phyloP scores from a whole-genome alignment of 257 asterid genomes.

The Scutellaria galericulata region DNA sequence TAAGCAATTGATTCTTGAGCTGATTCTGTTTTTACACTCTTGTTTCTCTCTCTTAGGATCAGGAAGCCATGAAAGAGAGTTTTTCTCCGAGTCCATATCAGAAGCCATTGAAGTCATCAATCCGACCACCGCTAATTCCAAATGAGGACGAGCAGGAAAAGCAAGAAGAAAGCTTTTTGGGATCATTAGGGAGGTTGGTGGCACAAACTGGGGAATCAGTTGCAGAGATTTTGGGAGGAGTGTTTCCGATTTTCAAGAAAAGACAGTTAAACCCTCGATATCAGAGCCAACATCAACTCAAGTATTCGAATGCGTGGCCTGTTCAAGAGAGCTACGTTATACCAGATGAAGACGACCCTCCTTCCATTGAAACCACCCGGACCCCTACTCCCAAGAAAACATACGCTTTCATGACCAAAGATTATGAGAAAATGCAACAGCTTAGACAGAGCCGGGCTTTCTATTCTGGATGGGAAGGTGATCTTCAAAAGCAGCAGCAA shows the following conservation, averaged over 20 bases:
- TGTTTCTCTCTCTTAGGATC: slow-evolving; percentile 47
- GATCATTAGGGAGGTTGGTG: slow-evolving; percentile 61
- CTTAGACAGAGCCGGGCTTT: slow-evolving; percentile 77
- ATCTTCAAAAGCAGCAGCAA: slow-evolving; percentile 49
- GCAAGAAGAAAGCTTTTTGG: slow-evolving; percentile 72
- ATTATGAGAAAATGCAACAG: slow-evolving; percentile 87
- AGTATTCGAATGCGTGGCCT: slow-evolving; percentile 61
- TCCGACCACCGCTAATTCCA: slow-evolving; percentile 74
- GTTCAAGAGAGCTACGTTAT: slow-evolving; percentile 84
- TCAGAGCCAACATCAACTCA: slow-evolving; percentile 45
- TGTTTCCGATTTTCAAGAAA: slow-evolving; percentile 68
- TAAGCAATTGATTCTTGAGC: neutral
- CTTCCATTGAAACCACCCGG: slow-evolving; percentile 60
- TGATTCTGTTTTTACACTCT: slow-evolving; percentile 13
- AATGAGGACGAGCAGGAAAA: slow-evolving; percentile 74
- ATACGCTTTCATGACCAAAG: slow-evolving; percentile 89
- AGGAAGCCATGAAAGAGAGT: slow-evolving; percentile 43
- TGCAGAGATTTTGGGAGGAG: slow-evolving; percentile 65
- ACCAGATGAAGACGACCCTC: slow-evolving; percentile 84
- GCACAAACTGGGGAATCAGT: slow-evolving; percentile 70
- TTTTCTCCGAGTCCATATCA: slow-evolving; percentile 43
- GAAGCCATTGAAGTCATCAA: slow-evolving; percentile 60
- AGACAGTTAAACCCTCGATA: slow-evolving; percentile 45
- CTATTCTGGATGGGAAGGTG: slow-evolving; percentile 76
- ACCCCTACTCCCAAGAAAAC: slow-evolving; percentile 92